These are phyloP conservation scores for Candida sithepensis DNA, from an alignment of 805 yeast species.

Conservation along the genomic window DNA sequence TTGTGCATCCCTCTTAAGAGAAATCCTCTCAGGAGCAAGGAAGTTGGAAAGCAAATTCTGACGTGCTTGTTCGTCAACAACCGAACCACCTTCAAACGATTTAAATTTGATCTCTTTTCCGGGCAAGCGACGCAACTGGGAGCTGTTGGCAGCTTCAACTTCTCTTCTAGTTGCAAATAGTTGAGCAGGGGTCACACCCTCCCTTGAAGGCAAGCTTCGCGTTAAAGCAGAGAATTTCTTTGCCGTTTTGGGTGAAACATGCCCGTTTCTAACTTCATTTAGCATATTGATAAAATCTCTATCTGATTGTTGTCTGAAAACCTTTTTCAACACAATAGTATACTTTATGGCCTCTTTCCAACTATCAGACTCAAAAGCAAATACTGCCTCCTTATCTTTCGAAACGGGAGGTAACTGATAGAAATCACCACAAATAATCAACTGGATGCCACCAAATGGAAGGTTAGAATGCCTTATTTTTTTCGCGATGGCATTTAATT, in stretches of 20 bases:
- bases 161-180: slow-evolving; percentile 70
- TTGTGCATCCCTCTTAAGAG: slow-evolving; percentile 68
- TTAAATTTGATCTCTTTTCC: slow-evolving; percentile 41
- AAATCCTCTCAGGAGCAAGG: slow-evolving; percentile 55
- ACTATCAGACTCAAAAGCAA: slow-evolving; percentile 62
- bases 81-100: slow-evolving; percentile 54
- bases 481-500: slow-evolving; percentile 58
- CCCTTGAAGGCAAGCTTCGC: slow-evolving; percentile 47
- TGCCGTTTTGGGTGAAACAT: slow-evolving; percentile 44
- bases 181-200: slow-evolving; percentile 70
- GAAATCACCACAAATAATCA: slow-evolving; percentile 77
- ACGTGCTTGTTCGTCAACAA: slow-evolving; percentile 37
- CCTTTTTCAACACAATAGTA: slow-evolving; percentile 58
- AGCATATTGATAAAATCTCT: slow-evolving; percentile 66
- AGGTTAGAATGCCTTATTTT: slow-evolving; percentile 36
- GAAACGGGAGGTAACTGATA: slow-evolving; percentile 77
- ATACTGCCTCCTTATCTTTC: slow-evolving; percentile 34
- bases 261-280: slow-evolving; percentile 69
- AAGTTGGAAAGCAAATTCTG: slow-evolving; percentile 50
- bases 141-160: slow-evolving; percentile 62
- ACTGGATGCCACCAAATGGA: slow-evolving; percentile 82
- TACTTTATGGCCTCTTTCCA: slow-evolving; percentile 59
- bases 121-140: slow-evolving; percentile 43
- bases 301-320: slow-evolving; percentile 78
- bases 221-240: slow-evolving; percentile 47